Evolutionary conservation across 163 green algal genomes (phyloP).

Genomic region (Volvox carteri): DNA sequence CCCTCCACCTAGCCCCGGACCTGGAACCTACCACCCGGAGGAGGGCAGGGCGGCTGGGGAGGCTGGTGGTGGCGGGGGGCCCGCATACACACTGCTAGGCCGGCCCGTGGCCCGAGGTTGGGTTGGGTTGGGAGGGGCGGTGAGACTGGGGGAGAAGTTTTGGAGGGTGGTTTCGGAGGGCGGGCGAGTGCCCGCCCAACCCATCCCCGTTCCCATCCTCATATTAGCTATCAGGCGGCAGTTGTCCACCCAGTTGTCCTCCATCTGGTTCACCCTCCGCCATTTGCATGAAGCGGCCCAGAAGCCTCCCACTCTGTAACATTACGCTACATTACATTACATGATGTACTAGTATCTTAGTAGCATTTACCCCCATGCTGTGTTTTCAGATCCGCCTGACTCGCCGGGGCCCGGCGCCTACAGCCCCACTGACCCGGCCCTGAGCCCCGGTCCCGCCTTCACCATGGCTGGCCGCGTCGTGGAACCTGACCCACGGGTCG

Average conservation of each 20-base stretch:
- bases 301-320: no score
- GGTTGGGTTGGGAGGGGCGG: no score
- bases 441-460: slow-evolving; percentile 49
- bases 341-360: no score
- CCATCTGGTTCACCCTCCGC: no score
- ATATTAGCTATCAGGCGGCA: no score
- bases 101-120: neutral
- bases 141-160: no score
- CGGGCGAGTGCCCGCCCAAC: no score
- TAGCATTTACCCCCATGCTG: neutral
- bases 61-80: slow-evolving; percentile 2
- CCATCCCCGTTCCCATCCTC: no score
- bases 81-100: slow-evolving; percentile 17
- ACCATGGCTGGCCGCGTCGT: slow-evolving; percentile 36
- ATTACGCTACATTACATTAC: no score
- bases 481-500: slow-evolving; percentile 14
- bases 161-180: no score
- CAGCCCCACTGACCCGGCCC: slow-evolving; percentile 20
- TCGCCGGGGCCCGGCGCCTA: slow-evolving; percentile 58
- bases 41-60: neutral
- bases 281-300: no score
- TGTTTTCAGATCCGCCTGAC: slow-evolving; percentile 36
- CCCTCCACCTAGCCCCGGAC: slow-evolving; percentile 37
- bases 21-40: slow-evolving; percentile 32
- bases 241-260: no score